Evolutionary conservation across 1,284 basidiomycete species (phyloP).

Genomic region (Boletus semigastroideus): DNA sequence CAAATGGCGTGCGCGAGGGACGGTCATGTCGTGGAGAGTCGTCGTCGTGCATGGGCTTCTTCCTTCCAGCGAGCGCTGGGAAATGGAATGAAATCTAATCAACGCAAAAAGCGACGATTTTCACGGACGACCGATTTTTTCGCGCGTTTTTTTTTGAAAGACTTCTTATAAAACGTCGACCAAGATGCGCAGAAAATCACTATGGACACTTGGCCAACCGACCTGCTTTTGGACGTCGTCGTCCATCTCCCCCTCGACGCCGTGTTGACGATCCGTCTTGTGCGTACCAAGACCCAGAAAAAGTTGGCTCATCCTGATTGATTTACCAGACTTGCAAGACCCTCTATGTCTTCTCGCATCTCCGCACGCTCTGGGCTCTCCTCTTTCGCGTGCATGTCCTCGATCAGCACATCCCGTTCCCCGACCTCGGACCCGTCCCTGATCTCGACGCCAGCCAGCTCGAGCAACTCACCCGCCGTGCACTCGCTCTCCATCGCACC

Average conservation of each 20-base stretch:
- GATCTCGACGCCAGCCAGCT: slow-evolving; percentile 41
- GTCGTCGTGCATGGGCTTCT: slow-evolving; percentile 22
- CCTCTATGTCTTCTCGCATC: slow-evolving; percentile 42
- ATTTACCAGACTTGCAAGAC: slow-evolving; percentile 47
- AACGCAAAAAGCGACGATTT: slow-evolving; percentile 9
- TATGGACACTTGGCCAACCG: slow-evolving; percentile 17
- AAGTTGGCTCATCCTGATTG: too few relatives aligned
- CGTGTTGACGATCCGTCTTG: slow-evolving; percentile 22
- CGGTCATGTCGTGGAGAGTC: slow-evolving; percentile 23
- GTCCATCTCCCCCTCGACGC: slow-evolving; percentile 14
- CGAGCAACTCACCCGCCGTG: slow-evolving; percentile 40
- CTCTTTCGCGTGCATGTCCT: slow-evolving; percentile 44
- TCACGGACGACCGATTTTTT: slow-evolving; percentile 27
- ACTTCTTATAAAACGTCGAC: neutral
- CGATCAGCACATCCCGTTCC: slow-evolving; percentile 47
- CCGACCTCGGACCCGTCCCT: slow-evolving; percentile 35
- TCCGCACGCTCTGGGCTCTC: slow-evolving; percentile 50
- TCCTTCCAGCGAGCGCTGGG: neutral
- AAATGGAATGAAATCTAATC: slow-evolving; percentile 21
- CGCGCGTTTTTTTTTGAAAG: slow-evolving; percentile 8
- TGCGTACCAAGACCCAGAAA: too few relatives aligned
- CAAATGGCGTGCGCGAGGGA: slow-evolving; percentile 22
- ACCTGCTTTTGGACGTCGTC: slow-evolving; percentile 21
- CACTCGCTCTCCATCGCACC: slow-evolving; percentile 43
- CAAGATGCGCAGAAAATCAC: too few relatives aligned